phyloP scores from a whole-genome alignment of 2,329 filamentous ascomycete species.

The Orbilia oligospora region DNA sequence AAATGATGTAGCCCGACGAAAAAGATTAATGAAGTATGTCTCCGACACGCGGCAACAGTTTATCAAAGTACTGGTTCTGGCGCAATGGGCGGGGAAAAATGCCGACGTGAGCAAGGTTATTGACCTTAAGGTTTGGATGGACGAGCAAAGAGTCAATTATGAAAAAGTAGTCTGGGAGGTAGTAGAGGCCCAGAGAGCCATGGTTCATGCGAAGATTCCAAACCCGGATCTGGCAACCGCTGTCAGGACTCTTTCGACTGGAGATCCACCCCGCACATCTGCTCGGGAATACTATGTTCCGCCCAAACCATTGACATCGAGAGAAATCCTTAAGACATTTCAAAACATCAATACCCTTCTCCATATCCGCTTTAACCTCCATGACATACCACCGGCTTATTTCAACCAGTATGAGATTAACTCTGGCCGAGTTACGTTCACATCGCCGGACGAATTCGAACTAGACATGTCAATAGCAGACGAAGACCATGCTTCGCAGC shows the following conservation, averaged over 20 bases:
- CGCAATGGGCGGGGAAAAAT: conserved; percentile 87
- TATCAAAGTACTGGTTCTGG: conserved; percentile 91
- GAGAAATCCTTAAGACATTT: conserved; percentile 80
- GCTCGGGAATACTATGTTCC: conserved; percentile 81
- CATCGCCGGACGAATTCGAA: conserved; percentile 86
- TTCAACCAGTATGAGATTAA: conserved; percentile 83
- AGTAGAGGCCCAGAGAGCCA: conserved; percentile 79
- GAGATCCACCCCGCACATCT: conserved; percentile 69
- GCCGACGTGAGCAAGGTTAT: conserved; percentile 87
- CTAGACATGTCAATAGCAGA: conserved; percentile 91
- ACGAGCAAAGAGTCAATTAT: conserved; percentile 75
- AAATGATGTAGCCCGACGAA: conserved; percentile 80
- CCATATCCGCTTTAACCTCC: conserved; percentile 84
- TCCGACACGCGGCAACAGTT: conserved; percentile 86
- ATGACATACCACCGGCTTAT: conserved; percentile 84
- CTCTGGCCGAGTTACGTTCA: conserved; percentile 91
- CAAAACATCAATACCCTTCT: conserved; percentile 87
- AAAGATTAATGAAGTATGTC: conserved; percentile 80
- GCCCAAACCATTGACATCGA: conserved; percentile 78
- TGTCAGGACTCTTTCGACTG: conserved; percentile 84
- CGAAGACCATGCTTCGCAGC: conserved; percentile 85
- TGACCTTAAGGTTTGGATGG: conserved; percentile 83
- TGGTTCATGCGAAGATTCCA: conserved; percentile 79
- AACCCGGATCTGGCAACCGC: conserved; percentile 94
- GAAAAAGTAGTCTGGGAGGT: conserved; percentile 75